Conservation (phyloP, 768 basidiomycete species). For the Mycena leptocephala region DNA sequence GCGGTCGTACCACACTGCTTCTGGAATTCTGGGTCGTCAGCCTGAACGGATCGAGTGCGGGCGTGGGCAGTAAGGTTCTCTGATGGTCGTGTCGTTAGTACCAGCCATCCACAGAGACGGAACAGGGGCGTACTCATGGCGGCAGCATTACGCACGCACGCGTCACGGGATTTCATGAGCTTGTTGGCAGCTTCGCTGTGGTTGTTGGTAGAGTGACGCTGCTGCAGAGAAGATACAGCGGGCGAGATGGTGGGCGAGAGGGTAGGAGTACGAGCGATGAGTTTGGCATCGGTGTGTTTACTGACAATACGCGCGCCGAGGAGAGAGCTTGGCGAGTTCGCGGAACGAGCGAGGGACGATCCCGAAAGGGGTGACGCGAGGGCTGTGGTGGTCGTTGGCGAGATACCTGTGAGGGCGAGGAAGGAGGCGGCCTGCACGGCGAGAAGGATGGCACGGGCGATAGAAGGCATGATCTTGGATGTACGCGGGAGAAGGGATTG, state of each 20-base stretch:
- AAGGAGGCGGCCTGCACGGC: constrained; percentile 59
- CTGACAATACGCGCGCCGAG: constrained; percentile 27
- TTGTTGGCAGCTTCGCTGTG: neutral
- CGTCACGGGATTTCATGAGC: neutral
- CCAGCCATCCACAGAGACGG: neutral
- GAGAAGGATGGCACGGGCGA: constrained; percentile 57
- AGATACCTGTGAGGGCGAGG: constrained; percentile 52
- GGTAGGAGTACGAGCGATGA: constrained; percentile 43
- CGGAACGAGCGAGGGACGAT: constrained; percentile 2
- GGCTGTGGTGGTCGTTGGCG: constrained; percentile 41
- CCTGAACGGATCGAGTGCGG: constrained; percentile 24
- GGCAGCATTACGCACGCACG: constrained; percentile 29
- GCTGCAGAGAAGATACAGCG: constrained; percentile 7
- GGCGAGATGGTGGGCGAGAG: neutral
- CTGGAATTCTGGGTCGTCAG: constrained; percentile 53
- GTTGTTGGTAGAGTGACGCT: neutral
- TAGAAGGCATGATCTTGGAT: constrained; percentile 46
- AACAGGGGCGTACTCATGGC: constrained; percentile 48
- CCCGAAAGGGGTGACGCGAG: constrained; percentile 57
- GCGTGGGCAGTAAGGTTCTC: constrained; percentile 54
- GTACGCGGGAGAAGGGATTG: constrained; percentile 16
- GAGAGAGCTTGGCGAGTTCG: constrained; percentile 44
- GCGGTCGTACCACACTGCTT: constrained; percentile 54
- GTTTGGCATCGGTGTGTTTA: constrained; percentile 20
- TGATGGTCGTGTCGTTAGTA: constrained; percentile 30